Base-by-base conservation (phyloP, 192 early-diverging fungal species). In the Spizellomyces punctatus region DNA sequence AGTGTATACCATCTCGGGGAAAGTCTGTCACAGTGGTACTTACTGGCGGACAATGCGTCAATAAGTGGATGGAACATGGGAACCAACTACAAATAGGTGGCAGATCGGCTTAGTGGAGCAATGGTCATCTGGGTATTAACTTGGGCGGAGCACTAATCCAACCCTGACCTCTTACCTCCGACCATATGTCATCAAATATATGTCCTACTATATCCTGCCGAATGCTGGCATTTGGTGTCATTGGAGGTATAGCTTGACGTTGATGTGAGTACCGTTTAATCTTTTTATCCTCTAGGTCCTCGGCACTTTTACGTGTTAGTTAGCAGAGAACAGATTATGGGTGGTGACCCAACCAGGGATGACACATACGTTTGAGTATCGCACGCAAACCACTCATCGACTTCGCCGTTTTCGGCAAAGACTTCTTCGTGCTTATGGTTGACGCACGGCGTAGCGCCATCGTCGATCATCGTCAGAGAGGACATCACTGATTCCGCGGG, bases 171-270 rank as follows among this genome's bases (percentile, higher is more conserved):
- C 27, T 59, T 0, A 83, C 78, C 71, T 83, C 82, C 44, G 74
- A 69, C 82, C 82, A 83, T 7, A 83, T 63, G 59, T 83, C 82
- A 41, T 83, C 82, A 67, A 83, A 78, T 6, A 82, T n/a, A 42
- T 80, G 75, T 16, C 70, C 66, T 16, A 76, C 46, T 27, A 81
- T 81, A 52, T 81, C 79, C 60, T 81, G 79, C 14, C 64, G 71
- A 9, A 81, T 78, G 45, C 73, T 79, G 14, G 72, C 76, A 50
- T 66, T 75, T 17, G 79, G 79, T 19, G 75, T 74, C 16, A 77
- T 66, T 7, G 76, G 79, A 8, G 68, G 68, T n/a, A 77, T 21
- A 8, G 49, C 12, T 54, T 63, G 62, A 36, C 50, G 58, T 10
- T 54, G 71, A 22, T 57, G 56, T 47, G 27, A 36, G 27, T 65